phyloP scores from a whole-genome alignment of 371 early-diverging fungal species.

The Haplosporangium sp. region DNA sequence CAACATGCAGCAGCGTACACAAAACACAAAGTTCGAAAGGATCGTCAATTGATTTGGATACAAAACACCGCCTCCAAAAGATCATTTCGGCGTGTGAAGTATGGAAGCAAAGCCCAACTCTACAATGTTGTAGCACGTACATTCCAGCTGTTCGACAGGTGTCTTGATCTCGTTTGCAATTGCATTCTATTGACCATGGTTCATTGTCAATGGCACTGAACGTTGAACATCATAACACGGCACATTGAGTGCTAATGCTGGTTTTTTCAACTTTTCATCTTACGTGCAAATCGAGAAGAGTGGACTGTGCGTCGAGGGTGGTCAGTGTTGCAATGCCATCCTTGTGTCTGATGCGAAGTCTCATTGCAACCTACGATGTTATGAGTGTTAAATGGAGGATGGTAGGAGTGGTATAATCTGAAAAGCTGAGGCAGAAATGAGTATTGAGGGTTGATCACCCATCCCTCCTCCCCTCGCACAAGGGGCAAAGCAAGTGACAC shows the following conservation, averaged over 20 bases:
- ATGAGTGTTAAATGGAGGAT: constrained; percentile 27
- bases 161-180: constrained; percentile 30
- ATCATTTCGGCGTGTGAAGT: too few relatives aligned
- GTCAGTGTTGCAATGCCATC: constrained; percentile 56
- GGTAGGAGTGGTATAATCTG: constrained; percentile 25
- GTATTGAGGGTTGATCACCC: too few relatives aligned
- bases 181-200: constrained; percentile 26
- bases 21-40: neutral
- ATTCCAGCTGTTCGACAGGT: constrained; percentile 22
- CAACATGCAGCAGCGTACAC: neutral
- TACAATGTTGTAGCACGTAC: constrained; percentile 5
- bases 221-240: too few relatives aligned
- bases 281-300: constrained; percentile 51
- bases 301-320: constrained; percentile 35
- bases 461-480: neutral
- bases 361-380: constrained; percentile 48
- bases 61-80: too few relatives aligned
- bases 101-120: neutral
- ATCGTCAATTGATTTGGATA: too few relatives aligned
- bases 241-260: too few relatives aligned
- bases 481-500: neutral
- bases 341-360: constrained; percentile 62
- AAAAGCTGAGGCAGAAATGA: neutral
- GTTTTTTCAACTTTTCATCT: neutral
- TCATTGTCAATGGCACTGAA: too few relatives aligned